Percentiles rank a stretch among this genome's conserved stretches.
Evolutionary conservation across 2,329 filamentous ascomycete genomes (phyloP).

Genomic region (Epicoccum nigrum): DNA sequence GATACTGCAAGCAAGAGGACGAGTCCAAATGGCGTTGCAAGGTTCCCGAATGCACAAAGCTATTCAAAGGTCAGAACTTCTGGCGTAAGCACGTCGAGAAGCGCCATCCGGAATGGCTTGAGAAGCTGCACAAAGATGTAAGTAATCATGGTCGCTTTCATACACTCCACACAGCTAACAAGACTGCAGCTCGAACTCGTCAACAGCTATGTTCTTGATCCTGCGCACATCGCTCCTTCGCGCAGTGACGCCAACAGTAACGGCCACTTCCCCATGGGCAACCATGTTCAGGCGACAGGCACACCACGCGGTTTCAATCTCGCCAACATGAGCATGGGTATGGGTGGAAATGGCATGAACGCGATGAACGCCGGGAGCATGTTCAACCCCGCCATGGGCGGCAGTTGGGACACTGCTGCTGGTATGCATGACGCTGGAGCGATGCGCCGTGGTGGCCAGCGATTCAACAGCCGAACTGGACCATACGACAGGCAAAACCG

Average conservation of each 20-base stretch:
- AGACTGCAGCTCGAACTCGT: slow-evolving; percentile 76
- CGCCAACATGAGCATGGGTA: slow-evolving; percentile 69
- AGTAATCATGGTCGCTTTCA: slow-evolving; percentile 45
- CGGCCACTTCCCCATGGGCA: slow-evolving; percentile 86
- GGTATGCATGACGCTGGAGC: slow-evolving; percentile 50
- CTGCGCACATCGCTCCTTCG: slow-evolving; percentile 90
- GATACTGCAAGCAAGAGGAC: slow-evolving; percentile 95
- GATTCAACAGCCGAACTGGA: slow-evolving; percentile 48
- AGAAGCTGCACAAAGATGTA: slow-evolving; percentile 82
- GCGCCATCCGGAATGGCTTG: slow-evolving; percentile 86
- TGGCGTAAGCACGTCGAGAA: slow-evolving; percentile 99
- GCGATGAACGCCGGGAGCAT: slow-evolving; percentile 48
- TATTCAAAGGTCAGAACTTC: slow-evolving; percentile 97
- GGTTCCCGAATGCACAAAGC: slow-evolving; percentile 91
- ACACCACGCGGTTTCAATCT: slow-evolving; percentile 93
- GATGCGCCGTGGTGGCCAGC: slow-evolving; percentile 49
- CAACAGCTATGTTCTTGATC: slow-evolving; percentile 93
- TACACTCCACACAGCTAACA: slow-evolving; percentile 10
- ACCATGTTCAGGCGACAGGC: slow-evolving; percentile 73
- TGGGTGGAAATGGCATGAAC: slow-evolving; percentile 59
- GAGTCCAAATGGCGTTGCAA: slow-evolving; percentile 97
- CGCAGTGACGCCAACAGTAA: slow-evolving; percentile 94
- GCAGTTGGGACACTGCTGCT: slow-evolving; percentile 63
- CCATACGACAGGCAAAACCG: slow-evolving; percentile 51
- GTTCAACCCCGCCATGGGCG: slow-evolving; percentile 56